Evolutionary conservation across 2,329 filamentous ascomycete genomes (phyloP).

Genomic region (Lecanoromycetidae sp.): DNA sequence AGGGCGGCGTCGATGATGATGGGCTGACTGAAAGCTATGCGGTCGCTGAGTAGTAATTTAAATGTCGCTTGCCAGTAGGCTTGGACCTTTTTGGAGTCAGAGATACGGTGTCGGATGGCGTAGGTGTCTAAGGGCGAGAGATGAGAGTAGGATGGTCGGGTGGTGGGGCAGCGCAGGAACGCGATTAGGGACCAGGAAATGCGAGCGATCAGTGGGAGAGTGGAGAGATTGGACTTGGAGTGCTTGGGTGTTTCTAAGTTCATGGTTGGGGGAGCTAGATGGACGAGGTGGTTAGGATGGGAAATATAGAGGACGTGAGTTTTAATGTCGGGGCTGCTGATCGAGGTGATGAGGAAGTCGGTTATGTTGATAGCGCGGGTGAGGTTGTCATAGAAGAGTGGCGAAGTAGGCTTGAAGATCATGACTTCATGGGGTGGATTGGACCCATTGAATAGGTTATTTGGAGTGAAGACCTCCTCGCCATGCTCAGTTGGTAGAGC

Average conservation of each 20-base stretch:
- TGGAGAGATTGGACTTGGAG: slow-evolving; percentile 24
- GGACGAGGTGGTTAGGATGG: slow-evolving; percentile 38
- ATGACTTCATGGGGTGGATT: slow-evolving; percentile 29
- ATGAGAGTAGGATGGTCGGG: background rate
- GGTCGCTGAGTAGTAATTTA: slow-evolving; percentile 17
- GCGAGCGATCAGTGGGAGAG: background rate
- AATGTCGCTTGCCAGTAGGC: slow-evolving; percentile 14
- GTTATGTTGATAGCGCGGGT: slow-evolving; percentile 44
- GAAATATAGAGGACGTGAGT: slow-evolving; percentile 49
- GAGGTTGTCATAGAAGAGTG: slow-evolving; percentile 56
- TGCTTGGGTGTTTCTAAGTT: background rate
- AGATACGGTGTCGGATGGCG: background rate
- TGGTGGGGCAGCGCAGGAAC: background rate
- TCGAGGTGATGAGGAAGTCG: background rate
- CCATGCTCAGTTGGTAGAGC: slow-evolving; percentile 26
- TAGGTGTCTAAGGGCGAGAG: slow-evolving; percentile 11
- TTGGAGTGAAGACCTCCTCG: slow-evolving; percentile 29
- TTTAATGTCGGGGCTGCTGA: slow-evolving; percentile 36
- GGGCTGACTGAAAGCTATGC: slow-evolving; percentile 18
- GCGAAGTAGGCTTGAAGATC: slow-evolving; percentile 49
- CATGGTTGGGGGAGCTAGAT: background rate
- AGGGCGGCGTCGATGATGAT: slow-evolving; percentile 18
- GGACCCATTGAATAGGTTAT: slow-evolving; percentile 14
- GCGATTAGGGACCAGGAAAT: background rate
- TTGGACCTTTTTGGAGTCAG: background rate